Evolutionary conservation across 768 basidiomycete species (phyloP).

Genomic region (Kwoniella sp.): DNA sequence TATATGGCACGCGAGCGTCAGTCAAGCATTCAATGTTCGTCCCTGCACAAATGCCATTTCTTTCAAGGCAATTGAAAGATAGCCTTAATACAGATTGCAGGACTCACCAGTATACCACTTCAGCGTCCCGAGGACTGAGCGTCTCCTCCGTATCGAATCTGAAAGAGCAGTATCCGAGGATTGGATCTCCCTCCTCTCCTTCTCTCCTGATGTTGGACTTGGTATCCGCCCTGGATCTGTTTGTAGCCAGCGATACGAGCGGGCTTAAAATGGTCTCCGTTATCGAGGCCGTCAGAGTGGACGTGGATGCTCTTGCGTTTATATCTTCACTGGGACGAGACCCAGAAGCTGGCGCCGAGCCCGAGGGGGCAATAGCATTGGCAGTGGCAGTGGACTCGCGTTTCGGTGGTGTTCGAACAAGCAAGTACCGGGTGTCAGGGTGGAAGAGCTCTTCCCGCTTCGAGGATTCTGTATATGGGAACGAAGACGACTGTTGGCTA

Average conservation of each 20-base stretch:
- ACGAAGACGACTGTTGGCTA: conserved; percentile 19
- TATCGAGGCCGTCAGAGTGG: background rate
- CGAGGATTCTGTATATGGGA: conserved; percentile 19
- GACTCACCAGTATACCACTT: conserved; percentile 50
- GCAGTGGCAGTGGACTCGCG: background rate
- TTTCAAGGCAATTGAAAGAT: background rate
- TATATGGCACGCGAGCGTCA: background rate
- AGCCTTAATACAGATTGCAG: background rate
- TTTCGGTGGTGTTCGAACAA: background rate
- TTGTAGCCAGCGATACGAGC: background rate
- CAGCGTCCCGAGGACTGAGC: conserved; percentile 28
- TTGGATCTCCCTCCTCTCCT: conserved; percentile 19
- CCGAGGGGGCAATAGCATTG: background rate
- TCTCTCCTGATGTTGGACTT: conserved; percentile 14
- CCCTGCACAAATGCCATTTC: background rate
- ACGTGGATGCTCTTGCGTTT: too few species aligned
- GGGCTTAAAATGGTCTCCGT: background rate
- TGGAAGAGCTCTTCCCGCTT: conserved; percentile 49
- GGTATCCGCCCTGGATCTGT: background rate
- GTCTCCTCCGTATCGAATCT: conserved; percentile 50
- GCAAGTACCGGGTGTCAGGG: conserved; percentile 27
- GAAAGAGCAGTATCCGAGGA: conserved; percentile 43
- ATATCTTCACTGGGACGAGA: too few species aligned
- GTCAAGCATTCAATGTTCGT: background rate
- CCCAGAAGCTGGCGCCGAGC: background rate